Base-by-base conservation (phyloP, 2,329 filamentous ascomycete species). In the Stemphylium vesicarium region DNA sequence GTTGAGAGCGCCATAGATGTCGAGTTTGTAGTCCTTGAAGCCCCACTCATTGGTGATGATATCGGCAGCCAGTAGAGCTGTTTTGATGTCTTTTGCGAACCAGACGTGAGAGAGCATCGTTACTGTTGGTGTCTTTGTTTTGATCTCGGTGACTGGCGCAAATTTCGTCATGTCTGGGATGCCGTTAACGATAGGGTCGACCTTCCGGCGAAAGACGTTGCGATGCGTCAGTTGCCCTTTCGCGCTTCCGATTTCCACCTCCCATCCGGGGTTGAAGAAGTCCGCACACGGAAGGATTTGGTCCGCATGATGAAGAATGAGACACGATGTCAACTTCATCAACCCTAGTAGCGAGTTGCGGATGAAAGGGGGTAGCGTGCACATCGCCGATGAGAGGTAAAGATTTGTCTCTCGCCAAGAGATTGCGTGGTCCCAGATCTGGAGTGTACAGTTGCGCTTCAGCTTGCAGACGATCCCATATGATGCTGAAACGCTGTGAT, bases 21-120 rank as follows among this genome's bases (percentile, higher is more conserved):
- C 81, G 2, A 88, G 79, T 48, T 81, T 79, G 70, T 88, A 88
- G 55, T 88, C 85, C 37, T 79, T 81, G 71, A 88, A 87, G n/a
- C 85, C 85, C 80, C 82, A 88, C 62, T 85, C 80, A 66, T 88
- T 87, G 60, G 87, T 81, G 57, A 88, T 87, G 57, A 88, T 82
- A 62, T 88, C 85, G 1, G 85, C 85, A 6, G 85, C 84, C 4
- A 87, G 75, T 20, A 88, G 80, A 3, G 85, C 85, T 2, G 81
- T 87, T 70, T 87, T 87, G 71, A 88, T 85, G 57, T 88, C 85
- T 68, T 88, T 88, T 58, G 75, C 75, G 56, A 81, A 82, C 71
- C 83, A 82, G 3, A 85, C 79, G 58, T 88, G 85, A 18, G 85
- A 88, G 44, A 88, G 70, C 85, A 88, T 88, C 22, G 85, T 85